A percentile compares a stretch with the other conserved stretches of the same genome.
phyloP scores from a whole-genome alignment of 306 rosid species.

The Leucaena leucocephala region DNA sequence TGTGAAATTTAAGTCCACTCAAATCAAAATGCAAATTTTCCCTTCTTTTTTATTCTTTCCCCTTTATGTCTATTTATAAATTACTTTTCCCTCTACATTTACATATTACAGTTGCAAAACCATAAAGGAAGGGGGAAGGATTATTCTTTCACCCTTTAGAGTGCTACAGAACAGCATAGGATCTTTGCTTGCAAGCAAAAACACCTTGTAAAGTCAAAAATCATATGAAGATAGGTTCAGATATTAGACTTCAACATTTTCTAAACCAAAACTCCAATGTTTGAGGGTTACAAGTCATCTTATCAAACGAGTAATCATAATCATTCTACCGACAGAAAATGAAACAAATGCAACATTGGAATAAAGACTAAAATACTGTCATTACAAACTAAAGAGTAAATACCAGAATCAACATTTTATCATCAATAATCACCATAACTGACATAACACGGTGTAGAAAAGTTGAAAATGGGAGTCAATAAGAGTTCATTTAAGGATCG shows the following conservation, averaged over 20 bases:
- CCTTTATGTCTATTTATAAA: not conserved
- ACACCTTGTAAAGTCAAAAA: not conserved
- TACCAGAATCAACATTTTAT: not conserved
- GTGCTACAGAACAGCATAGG: not conserved
- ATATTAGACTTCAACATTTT: not conserved
- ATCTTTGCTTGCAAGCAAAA: not conserved
- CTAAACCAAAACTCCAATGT: not conserved
- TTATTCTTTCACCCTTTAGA: not conserved
- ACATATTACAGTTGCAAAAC: not conserved
- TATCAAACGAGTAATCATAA: not conserved
- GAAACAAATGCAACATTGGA: not conserved
- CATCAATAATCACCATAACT: not conserved
- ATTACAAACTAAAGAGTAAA: not conserved
- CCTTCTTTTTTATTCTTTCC: not conserved
- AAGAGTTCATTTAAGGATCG: not conserved
- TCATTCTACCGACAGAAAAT: not conserved
- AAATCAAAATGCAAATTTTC: conserved; percentile 1
- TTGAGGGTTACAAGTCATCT: not conserved
- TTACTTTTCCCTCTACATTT: not conserved
- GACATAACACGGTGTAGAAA: not conserved
- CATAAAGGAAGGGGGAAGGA: not conserved
- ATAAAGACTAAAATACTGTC: not conserved
- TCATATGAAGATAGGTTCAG: not conserved
- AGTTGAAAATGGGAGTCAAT: not conserved
- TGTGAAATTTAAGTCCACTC: not conserved